These are phyloP conservation scores for Pseudogymnoascus sp. DNA, from an alignment of 2,329 filamentous ascomycete genomes.

Conservation along the genomic window DNA sequence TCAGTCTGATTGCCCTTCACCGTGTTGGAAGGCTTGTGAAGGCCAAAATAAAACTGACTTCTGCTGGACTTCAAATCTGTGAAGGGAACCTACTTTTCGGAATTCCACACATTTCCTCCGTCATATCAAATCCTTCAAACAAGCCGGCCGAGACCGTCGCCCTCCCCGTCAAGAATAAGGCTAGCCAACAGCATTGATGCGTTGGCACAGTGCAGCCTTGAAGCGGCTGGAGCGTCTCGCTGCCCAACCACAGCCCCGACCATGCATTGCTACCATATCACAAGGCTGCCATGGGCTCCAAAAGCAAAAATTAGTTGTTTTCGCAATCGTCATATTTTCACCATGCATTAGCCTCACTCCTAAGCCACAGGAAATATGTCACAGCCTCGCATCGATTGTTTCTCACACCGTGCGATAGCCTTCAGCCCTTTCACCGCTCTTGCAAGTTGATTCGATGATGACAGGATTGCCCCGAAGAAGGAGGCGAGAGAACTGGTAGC, in stretches of 20 bases:
- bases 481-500: slow-evolving; percentile 1
- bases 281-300: background rate
- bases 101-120: background rate
- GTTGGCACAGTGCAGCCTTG: slow-evolving; percentile 20
- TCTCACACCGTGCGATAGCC: slow-evolving; percentile 1
- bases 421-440: slow-evolving; percentile 5
- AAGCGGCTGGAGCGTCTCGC: slow-evolving; percentile 39
- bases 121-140: background rate
- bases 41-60: background rate
- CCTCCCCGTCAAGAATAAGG: background rate
- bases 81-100: background rate
- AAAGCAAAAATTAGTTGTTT: slow-evolving; percentile 2
- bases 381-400: slow-evolving; percentile 10
- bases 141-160: background rate
- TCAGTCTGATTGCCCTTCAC: background rate
- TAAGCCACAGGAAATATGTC: slow-evolving; percentile 8
- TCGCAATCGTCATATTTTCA: slow-evolving; percentile 4
- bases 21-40: background rate
- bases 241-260: slow-evolving; percentile 41
- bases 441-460: background rate
- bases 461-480: background rate
- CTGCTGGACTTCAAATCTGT: background rate
- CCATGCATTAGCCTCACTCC: slow-evolving; percentile 6
- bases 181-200: slow-evolving; percentile 10
- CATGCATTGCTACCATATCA: slow-evolving; percentile 20